Conservation (phyloP, 768 basidiomycete genomes). For the Kwoniella bestiolae region DNA sequence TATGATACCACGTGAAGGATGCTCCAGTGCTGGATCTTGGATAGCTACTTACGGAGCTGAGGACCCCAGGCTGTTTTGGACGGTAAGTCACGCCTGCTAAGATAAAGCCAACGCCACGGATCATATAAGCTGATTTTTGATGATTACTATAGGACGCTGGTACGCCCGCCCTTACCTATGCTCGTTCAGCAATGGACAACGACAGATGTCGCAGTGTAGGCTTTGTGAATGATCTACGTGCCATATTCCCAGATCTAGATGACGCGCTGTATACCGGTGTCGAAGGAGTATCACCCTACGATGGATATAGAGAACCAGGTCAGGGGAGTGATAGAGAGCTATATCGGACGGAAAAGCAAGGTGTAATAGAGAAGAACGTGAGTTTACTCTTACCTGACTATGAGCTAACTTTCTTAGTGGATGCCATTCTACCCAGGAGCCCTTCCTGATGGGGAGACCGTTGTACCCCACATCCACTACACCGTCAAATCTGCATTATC, state of each 20-base stretch:
- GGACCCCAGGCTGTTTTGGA: slow-evolving; percentile 29
- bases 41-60: slow-evolving; percentile 24
- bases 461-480: slow-evolving; percentile 25
- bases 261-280: slow-evolving; percentile 6
- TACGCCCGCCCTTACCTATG: slow-evolving; percentile 14
- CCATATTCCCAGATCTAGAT: slow-evolving; percentile 1
- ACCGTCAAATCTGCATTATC: slow-evolving; percentile 13
- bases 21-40: slow-evolving; percentile 2
- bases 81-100: too few species aligned
- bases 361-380: slow-evolving; percentile 18
- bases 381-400: background rate
- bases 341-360: slow-evolving; percentile 8
- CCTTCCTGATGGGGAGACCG: slow-evolving; percentile 6
- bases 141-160: slow-evolving; percentile 25
- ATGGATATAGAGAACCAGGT: slow-evolving; percentile 10
- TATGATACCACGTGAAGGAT: slow-evolving; percentile 23
- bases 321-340: slow-evolving; percentile 6
- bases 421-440: slow-evolving; percentile 23
- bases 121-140: too few species aligned
- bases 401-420: slow-evolving; percentile 12
- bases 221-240: slow-evolving; percentile 8
- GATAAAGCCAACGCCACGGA: too few species aligned
- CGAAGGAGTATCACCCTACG: slow-evolving; percentile 13
- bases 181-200: slow-evolving; percentile 7
- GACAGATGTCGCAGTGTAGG: slow-evolving; percentile 15